Percentiles rank a stretch among this genome's conserved stretches.
Evolutionary conservation across 495 filamentous ascomycete species (phyloP).

Genomic region (Clavariopsis aquatica): DNA sequence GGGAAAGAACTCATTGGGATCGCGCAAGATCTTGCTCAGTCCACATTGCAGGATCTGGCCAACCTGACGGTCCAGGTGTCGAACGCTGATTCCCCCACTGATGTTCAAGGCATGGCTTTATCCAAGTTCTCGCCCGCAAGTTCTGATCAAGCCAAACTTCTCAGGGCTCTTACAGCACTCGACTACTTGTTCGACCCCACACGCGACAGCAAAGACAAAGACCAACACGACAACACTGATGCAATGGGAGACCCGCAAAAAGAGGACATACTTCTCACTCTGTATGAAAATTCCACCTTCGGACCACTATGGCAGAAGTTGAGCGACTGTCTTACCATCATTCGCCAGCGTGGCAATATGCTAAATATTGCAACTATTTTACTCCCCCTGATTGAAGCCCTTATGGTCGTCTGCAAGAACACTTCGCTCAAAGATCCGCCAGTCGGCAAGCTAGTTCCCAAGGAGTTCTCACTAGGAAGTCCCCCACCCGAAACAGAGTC

Average conservation of each 20-base stretch:
- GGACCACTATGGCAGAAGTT: constrained; percentile 87
- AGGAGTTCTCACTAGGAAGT: constrained; percentile 72
- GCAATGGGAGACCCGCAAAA: constrained; percentile 51
- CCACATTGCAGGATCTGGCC: constrained; percentile 80
- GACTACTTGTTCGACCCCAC: constrained; percentile 79
- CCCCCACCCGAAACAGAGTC: constrained; percentile 76
- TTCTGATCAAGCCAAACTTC: constrained; percentile 92
- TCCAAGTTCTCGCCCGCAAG: constrained; percentile 94
- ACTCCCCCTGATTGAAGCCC: constrained; percentile 85
- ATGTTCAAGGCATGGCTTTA: constrained; percentile 90
- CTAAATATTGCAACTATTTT: constrained; percentile 95
- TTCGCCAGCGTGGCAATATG: constrained; percentile 89
- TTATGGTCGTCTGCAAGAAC: constrained; percentile 99
- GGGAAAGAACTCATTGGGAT: constrained; percentile 85
- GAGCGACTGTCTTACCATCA: constrained; percentile 85
- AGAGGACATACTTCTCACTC: constrained; percentile 77
- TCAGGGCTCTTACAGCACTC: constrained; percentile 90
- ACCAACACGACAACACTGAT: constrained; percentile 11
- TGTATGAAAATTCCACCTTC: constrained; percentile 91
- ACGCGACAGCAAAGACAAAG: constrained; percentile 57
- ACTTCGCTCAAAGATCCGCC: constrained; percentile 73
- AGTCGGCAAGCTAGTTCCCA: constrained; percentile 53
- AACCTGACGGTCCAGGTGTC: constrained; percentile 86
- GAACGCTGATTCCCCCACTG: constrained; percentile 81
- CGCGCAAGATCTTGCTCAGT: constrained; percentile 78